A percentile compares a stretch with the other conserved stretches of the same genome.
Conservation (phyloP, 495 filamentous ascomycete species). For the Sphaerosporella brunnea region DNA sequence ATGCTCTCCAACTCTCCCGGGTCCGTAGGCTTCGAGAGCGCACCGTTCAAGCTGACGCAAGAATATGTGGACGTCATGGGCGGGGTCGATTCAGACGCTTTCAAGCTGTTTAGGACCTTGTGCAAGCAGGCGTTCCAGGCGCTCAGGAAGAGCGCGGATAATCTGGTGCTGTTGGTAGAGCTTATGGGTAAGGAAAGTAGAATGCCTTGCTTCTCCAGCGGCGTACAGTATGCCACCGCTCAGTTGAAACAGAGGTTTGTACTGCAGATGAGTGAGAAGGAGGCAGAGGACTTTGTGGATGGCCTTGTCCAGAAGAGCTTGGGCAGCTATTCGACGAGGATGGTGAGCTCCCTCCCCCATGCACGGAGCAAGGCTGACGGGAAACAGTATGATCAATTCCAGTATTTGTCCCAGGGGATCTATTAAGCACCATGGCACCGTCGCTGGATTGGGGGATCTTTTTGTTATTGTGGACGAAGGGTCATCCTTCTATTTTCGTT, state of each 20-base stretch:
- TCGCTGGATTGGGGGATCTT: too few species aligned
- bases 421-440: slow-evolving; percentile 32
- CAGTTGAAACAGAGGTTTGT: slow-evolving; percentile 48
- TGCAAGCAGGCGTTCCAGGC: slow-evolving; percentile 65
- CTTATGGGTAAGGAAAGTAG: slow-evolving; percentile 59
- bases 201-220: slow-evolving; percentile 59
- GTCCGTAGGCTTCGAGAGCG: slow-evolving; percentile 58
- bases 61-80: slow-evolving; percentile 64
- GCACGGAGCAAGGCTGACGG: not conserved
- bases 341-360: slow-evolving; percentile 13
- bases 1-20: slow-evolving; percentile 68
- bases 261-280: slow-evolving; percentile 53
- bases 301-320: slow-evolving; percentile 49
- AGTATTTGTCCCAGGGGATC: slow-evolving; percentile 63
- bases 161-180: slow-evolving; percentile 51
- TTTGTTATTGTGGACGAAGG: too few species aligned
- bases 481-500: not conserved
- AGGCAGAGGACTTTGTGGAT: slow-evolving; percentile 56
- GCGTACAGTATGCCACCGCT: slow-evolving; percentile 41
- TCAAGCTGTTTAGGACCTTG: slow-evolving; percentile 46
- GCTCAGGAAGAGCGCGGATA: slow-evolving; percentile 49
- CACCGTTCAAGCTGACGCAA: slow-evolving; percentile 60
- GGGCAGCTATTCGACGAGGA: slow-evolving; percentile 58
- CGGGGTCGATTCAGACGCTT: slow-evolving; percentile 42
- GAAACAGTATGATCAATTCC: slow-evolving; percentile 50